phyloP scores from a whole-genome alignment of 139 green algal genomes.

The Eudorina sp. region DNA sequence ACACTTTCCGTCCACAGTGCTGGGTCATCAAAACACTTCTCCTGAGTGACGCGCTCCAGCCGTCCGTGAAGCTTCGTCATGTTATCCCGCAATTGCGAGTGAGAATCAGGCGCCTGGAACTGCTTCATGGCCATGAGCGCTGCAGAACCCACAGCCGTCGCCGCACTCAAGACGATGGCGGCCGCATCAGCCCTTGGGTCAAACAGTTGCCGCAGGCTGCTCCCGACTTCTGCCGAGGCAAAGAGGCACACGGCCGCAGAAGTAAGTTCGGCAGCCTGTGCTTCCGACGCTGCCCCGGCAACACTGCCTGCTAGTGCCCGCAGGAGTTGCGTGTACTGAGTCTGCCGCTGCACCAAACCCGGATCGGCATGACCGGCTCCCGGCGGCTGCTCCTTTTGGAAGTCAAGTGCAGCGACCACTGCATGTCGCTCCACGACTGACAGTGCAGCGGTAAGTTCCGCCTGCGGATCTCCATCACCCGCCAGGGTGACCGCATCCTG shows the following conservation, averaged over 20 bases:
- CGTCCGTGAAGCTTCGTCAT: neutral
- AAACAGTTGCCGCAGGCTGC: neutral
- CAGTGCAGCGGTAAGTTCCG: neutral
- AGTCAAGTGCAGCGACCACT: neutral
- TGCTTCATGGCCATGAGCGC: too few relatives aligned
- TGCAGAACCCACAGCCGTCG: neutral
- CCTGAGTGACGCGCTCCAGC: neutral
- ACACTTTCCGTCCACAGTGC: neutral
- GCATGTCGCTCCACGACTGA: neutral
- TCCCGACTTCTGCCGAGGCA: neutral
- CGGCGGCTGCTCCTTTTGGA: neutral
- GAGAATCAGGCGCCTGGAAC: neutral
- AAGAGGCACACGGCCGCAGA: neutral
- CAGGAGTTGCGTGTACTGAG: neutral
- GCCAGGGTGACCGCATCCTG: neutral
- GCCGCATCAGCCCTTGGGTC: neutral
- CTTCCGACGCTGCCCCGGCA: neutral
- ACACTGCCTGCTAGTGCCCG: neutral
- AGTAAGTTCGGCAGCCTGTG: neutral
- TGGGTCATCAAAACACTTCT: neutral
- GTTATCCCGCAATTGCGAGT: neutral
- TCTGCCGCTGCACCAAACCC: neutral
- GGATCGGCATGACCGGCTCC: neutral
- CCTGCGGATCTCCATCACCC: neutral
- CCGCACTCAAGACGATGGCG: neutral